Evolutionary conservation across 2,329 filamentous ascomycete genomes (phyloP), one percentile per base, ranked within the genome.

Genomic region (Talaromyces sp.): DNA sequence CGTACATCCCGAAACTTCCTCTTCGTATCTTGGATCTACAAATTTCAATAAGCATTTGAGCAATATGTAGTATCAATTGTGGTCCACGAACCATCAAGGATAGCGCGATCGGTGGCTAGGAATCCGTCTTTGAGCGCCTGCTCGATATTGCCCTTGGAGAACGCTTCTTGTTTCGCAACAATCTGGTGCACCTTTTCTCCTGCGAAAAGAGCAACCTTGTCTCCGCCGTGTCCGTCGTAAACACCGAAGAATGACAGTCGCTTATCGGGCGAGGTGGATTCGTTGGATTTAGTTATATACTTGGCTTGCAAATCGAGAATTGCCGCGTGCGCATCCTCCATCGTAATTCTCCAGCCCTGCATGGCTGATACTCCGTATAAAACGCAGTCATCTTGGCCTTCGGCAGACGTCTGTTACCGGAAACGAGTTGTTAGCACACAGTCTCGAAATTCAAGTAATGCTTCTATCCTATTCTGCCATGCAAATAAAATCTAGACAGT

Each of bases 271-370:
- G 87, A 84, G 63, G 87, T 87, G 72, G 89, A 85, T 71, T 82
- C 80, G 69, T 81, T 79, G 56, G 85, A 83, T 68, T 83, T 81
- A 66, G 75, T 77, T 41, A 80, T 80, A 72, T 81, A 81, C 67
- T 84, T 82, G 67, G 87, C 83, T 74, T 95, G 87, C 71, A 98
- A 87, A 79, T 98, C 92, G 77, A 99, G 90, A 61, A 98, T 83
- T 64, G 91, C 87, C 68, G 91, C 92, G 82, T 99, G 95, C 69
- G 95, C 89, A 78, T 99, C 95, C 80, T 99, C 95, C 95, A 99
- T 99, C 84, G 92, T 97, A 82, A 99, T 98, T 83, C 95, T 91
- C 95, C 95, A 99, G 84, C 95, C 95, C 82, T 99, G 95, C 95
- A 99, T 99, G 81, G 93, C 93, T 70, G 95, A 99, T 70, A 98